Conservation (phyloP, 148 eudicot genomes). For the Rhododendron ovatum region DNA sequence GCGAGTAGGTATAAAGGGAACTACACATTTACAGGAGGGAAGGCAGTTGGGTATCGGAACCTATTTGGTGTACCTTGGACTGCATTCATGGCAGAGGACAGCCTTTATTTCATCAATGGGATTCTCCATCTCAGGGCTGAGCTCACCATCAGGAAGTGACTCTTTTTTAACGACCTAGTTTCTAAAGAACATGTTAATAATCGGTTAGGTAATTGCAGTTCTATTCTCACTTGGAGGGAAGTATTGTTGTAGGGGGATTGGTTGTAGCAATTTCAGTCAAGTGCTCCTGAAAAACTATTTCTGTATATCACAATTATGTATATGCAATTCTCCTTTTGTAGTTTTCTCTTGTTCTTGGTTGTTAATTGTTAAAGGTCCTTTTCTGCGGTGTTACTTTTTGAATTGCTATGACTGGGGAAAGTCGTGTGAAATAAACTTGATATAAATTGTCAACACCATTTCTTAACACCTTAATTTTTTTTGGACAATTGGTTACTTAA, state of each 20-base stretch:
- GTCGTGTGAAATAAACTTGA: neutral
- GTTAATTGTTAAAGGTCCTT: neutral
- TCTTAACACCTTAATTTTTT: neutral
- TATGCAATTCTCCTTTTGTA: neutral
- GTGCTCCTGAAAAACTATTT: neutral
- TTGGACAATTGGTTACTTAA: neutral
- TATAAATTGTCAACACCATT: neutral
- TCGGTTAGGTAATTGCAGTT: neutral
- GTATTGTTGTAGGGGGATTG: neutral
- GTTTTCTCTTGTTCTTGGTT: neutral
- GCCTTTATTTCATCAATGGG: constrained; percentile 55
- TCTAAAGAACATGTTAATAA: neutral
- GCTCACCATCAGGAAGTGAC: constrained; percentile 45
- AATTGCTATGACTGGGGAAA: neutral
- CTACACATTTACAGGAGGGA: constrained; percentile 60
- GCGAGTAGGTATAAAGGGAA: constrained; percentile 49
- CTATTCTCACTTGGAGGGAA: neutral
- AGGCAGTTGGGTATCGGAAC: constrained; percentile 71
- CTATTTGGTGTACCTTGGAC: constrained; percentile 56
- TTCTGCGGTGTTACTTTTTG: neutral
- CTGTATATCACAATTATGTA: neutral
- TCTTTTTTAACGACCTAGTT: neutral
- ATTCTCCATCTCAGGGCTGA: constrained; percentile 64
- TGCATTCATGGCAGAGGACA: constrained; percentile 55
- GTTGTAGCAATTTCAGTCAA: neutral